These are phyloP conservation scores for Jatropha multifida DNA, from an alignment of 441 rosid genomes.

Conservation along the genomic window DNA sequence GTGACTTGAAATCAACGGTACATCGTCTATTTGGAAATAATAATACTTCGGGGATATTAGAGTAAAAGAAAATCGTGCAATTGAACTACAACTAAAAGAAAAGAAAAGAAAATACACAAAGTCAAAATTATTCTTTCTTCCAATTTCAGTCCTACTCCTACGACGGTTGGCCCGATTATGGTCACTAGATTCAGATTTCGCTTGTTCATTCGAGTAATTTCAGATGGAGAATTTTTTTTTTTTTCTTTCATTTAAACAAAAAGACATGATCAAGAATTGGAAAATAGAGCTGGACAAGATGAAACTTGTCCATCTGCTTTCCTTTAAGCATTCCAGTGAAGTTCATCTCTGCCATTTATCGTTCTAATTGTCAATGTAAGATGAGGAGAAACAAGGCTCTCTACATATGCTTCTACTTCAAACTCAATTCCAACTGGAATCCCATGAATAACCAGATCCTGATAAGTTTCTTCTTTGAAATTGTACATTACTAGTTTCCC, in stretches of 20 bases:
- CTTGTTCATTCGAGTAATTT: no score
- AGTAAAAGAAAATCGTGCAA: no score
- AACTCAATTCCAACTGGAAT: constrained; percentile 35
- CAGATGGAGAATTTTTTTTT: no score
- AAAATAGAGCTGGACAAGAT: constrained; percentile 2
- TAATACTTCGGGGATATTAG: no score
- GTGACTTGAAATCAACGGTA: no score
- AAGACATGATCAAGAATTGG: not conserved
- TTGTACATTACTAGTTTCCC: constrained; percentile 41
- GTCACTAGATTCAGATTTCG: no score
- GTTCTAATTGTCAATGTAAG: not conserved
- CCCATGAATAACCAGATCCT: constrained; percentile 25
- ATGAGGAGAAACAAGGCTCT: constrained; percentile 45
- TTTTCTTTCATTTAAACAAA: not conserved
- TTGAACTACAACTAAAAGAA: no score
- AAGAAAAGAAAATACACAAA: no score
- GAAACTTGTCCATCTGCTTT: not conserved
- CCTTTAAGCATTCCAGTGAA: not conserved
- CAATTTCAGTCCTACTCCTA: no score
- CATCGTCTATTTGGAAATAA: no score
- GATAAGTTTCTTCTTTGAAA: constrained; percentile 17
- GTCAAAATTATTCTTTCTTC: no score
- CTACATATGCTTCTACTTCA: constrained; percentile 40
- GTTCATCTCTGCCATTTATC: not conserved
- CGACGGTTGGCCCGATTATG: no score